Base-by-base conservation (phyloP, 148 eudicot species). In the Diospyros lotus region DNA sequence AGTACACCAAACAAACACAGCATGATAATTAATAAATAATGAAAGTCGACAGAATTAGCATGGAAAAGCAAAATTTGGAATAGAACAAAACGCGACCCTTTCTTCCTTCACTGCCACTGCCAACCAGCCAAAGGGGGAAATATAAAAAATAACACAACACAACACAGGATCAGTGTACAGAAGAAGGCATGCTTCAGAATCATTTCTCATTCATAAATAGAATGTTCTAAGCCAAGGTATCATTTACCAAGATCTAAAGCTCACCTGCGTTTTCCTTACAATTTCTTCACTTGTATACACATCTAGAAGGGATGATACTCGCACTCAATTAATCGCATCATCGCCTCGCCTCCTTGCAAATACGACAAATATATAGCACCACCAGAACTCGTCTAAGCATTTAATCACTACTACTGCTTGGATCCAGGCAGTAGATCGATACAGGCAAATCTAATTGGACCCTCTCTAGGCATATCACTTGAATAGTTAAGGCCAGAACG, bases 271-370 rank as follows among this genome's bases (percentile, higher is more conserved):
- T 63, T 74, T 73, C 56, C 68, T 45, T 9, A 2, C 69, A 64
- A 41, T 41, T 63, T 38, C 64, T 60, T 52, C 28, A 42, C 38
- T 64, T 41, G 69, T 63, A 64, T 74, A 74, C 69, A 74, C 50
- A 64, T 63, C 69, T 40, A 74, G 46, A 18, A 42, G 41, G 59
- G 52, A 62, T 42, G n/a, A 61, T 39, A 51, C 28, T 61, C 56
- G 50, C 67, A 64, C 58, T 4, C 12, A 44, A 12, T 17, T 5
- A 50, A 46, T 3, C 44, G 9, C 28, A 69, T 69, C 28, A 28
- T 28, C 28, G 28, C 28, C 28, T 50, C 48, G 11, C 59, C 52
- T 51, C 72, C 15, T 6, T 14, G 59, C 5, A 17, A 43, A 2
- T 5, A 44, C 2, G 59, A 69, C 40, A 39, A 5, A 59, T 10